Conservation (phyloP, 805 yeast genomes). For the Cyberlindnera mississippiensis region DNA sequence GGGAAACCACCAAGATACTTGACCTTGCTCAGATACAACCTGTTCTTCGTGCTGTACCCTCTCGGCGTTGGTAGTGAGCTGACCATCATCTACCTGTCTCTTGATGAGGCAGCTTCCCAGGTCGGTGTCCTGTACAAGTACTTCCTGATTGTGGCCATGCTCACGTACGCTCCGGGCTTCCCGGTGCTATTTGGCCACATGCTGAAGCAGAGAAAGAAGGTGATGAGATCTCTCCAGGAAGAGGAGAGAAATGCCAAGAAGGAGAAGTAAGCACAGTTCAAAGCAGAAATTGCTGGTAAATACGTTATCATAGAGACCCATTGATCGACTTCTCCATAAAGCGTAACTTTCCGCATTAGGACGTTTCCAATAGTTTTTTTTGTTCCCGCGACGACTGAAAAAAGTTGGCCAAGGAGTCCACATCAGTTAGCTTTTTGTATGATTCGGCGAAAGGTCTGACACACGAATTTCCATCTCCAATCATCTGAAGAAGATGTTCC, state of each 20-base stretch:
- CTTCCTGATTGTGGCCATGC: conserved; percentile 52
- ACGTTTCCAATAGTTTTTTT: no score
- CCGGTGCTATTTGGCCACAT: conserved; percentile 81
- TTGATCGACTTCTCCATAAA: no score
- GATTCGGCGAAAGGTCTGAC: no score
- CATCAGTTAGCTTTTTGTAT: neutral
- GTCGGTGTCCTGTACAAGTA: conserved; percentile 50
- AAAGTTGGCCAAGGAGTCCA: neutral
- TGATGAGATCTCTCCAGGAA: conserved; percentile 41
- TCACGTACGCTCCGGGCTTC: conserved; percentile 81
- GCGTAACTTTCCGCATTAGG: no score
- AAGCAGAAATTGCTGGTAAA: no score
- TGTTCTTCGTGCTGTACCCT: conserved; percentile 83
- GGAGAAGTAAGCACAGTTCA: neutral
- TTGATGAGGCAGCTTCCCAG: conserved; percentile 58
- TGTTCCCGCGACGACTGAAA: no score
- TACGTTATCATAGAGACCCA: no score
- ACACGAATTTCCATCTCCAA: no score
- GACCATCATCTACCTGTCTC: conserved; percentile 60
- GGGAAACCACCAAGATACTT: conserved; percentile 55
- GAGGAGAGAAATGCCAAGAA: conserved; percentile 9
- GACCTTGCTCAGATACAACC: conserved; percentile 74
- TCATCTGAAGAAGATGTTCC: conserved; percentile 5
- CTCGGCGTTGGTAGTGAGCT: conserved; percentile 88
- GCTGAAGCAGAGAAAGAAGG: conserved; percentile 84